Evolutionary conservation across 306 rosid species (phyloP), one percentile per base, ranked within the genome.

Genomic region (Pterocarpus santalinus): DNA sequence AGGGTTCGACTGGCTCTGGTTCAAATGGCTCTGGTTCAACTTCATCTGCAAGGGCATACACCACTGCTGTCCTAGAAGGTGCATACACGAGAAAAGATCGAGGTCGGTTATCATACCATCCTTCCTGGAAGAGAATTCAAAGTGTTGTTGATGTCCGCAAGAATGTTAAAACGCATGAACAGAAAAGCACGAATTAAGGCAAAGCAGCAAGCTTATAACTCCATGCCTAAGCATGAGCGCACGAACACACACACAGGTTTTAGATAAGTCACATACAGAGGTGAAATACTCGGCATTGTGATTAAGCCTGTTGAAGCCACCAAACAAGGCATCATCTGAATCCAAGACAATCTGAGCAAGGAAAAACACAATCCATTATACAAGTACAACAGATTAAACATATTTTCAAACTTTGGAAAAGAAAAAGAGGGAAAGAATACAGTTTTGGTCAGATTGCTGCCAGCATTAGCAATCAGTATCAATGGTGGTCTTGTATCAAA

Each of bases 1-100:
- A 91, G 65, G 77, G 77, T 67, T 82, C 81, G 13, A 63, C 62
- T 36, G 89, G 65, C 35, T 39, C 75, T 62, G 71, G 69, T 49
- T 81, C 77, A 9, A 51, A 38, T 16, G 89, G 80, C 76, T 69
- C 49, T 12, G 90, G 77, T 56, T 75, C 69, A 9, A 9, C 72
- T 30, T 79, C 83, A 69, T 85, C 89, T 7, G 70, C 87, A 43
- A 90, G 87, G 79, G 91, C 92, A 72, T 91, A 90, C 51, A 92
- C 98, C 69, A 84, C 97, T 10, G 91, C 98, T 43, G 98, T 90
- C 86, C 99, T 90, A 58, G 88, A 77, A 55, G 97, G 99, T 13
- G 97, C 86, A 60, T 95, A 90, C 34, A 93, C 73, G 8, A 79
- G 90, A 90, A 96, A 93, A 5, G 99, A 96, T 74, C 82, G 76